Conservation (phyloP, 192 early-diverging fungal genomes). For the Chytriomyces sp. region DNA sequence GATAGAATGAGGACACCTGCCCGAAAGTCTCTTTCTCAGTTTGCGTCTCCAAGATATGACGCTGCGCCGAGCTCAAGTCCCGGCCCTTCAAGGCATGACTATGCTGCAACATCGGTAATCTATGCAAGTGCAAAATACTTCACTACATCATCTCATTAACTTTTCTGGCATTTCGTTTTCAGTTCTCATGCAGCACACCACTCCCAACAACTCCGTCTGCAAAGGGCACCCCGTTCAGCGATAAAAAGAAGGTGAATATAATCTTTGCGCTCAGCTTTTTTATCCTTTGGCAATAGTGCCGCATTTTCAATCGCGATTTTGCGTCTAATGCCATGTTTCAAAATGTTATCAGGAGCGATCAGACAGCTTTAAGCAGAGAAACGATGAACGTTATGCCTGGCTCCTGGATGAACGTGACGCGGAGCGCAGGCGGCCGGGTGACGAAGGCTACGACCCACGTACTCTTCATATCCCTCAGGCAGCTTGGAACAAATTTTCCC, state of each 20-base stretch:
- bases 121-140: not conserved
- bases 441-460: constrained; percentile 88
- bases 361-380: constrained; percentile 82
- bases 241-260: constrained; percentile 31
- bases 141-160: not conserved
- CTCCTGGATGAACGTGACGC: constrained; percentile 82
- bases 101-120: not conserved
- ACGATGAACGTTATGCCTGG: constrained; percentile 86
- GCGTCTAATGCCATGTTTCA: too few species aligned
- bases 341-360: constrained; percentile 49
- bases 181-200: not conserved
- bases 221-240: constrained; percentile 18
- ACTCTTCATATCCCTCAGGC: constrained; percentile 81
- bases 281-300: not conserved
- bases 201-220: constrained; percentile 1
- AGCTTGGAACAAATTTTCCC: constrained; percentile 86
- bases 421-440: constrained; percentile 70
- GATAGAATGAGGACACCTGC: constrained; percentile 1
- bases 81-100: not conserved
- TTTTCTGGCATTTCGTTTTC: not conserved
- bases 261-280: not conserved
- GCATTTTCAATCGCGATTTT: not conserved
- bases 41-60: constrained; percentile 10
- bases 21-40: not conserved
- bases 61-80: not conserved